A percentile compares a stretch with the other conserved stretches of the same genome.
phyloP scores from a whole-genome alignment of 768 basidiomycete genomes.

The Fomitopsis serialis region DNA sequence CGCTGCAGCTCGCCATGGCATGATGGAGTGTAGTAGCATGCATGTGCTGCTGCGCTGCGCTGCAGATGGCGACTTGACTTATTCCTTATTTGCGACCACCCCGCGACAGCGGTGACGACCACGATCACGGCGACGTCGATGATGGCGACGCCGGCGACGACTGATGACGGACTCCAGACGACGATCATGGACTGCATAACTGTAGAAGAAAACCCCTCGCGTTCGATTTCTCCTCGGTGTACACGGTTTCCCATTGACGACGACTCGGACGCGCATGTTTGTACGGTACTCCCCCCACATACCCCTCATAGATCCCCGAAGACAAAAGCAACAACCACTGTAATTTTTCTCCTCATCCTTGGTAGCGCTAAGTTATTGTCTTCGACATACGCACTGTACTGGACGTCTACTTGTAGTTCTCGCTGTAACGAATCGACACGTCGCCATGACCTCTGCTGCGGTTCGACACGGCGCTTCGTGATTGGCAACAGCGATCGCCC shows the following conservation, averaged over 20 bases:
- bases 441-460: background rate
- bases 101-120: background rate
- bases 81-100: constrained; percentile 1
- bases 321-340: background rate
- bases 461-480: background rate
- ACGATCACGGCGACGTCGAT: background rate
- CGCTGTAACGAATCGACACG: background rate
- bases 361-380: background rate
- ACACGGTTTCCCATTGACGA: no score
- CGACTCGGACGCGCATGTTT: no score
- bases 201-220: background rate
- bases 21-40: constrained; percentile 6
- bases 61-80: background rate
- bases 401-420: background rate
- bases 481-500: background rate
- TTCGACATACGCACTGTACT: background rate
- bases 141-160: background rate
- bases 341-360: background rate
- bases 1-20: constrained; percentile 12
- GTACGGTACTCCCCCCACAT: background rate
- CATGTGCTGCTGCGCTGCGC: background rate
- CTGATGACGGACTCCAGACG: constrained; percentile 1
- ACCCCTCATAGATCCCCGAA: background rate
- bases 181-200: constrained; percentile 1
- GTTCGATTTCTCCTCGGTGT: background rate